phyloP scores from a whole-genome alignment of 1,139 yeast species.

The Yamadazyma siamensis region DNA sequence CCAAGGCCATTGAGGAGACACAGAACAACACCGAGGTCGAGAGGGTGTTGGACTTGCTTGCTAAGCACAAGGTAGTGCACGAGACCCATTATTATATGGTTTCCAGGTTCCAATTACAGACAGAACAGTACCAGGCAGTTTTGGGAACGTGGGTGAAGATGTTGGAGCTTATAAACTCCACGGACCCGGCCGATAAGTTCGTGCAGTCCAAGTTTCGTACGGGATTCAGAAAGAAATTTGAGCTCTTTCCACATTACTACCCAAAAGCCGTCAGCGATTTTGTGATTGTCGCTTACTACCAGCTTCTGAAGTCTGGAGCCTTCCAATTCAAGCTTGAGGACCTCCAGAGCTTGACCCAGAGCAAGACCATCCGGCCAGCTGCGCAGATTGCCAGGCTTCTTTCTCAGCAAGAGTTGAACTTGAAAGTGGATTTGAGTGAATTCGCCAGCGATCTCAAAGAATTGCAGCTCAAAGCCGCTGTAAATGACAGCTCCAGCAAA shows the following conservation, averaged over 20 bases:
- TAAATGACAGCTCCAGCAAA: too few species aligned
- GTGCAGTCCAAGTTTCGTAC: neutral
- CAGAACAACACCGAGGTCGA: conserved; percentile 16
- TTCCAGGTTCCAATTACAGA: conserved; percentile 20
- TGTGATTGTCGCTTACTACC: conserved; percentile 34
- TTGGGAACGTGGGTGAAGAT: conserved; percentile 34
- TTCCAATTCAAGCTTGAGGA: conserved; percentile 22
- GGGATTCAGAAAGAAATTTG: neutral
- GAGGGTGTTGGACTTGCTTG: conserved; percentile 26
- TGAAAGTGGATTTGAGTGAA: conserved; percentile 1
- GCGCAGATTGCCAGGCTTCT: conserved; percentile 3
- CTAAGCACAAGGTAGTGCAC: conserved; percentile 30
- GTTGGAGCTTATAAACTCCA: conserved; percentile 22
- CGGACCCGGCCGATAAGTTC: neutral
- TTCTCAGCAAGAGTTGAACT: conserved; percentile 1
- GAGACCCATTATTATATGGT: conserved; percentile 27
- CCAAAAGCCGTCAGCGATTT: conserved; percentile 8
- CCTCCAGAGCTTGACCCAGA: conserved; percentile 28
- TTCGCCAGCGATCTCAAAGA: conserved; percentile 4
- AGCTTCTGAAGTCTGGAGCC: conserved; percentile 24
- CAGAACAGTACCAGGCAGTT: conserved; percentile 20
- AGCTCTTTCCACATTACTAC: neutral
- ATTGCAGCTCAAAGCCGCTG: too few species aligned
- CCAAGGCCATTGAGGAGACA: conserved; percentile 15
- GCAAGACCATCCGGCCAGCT: conserved; percentile 21